A percentile compares a stretch with the other conserved stretches of the same genome.
Conservation (phyloP, 768 basidiomycete species). For the Xanthoconium stramineum region DNA sequence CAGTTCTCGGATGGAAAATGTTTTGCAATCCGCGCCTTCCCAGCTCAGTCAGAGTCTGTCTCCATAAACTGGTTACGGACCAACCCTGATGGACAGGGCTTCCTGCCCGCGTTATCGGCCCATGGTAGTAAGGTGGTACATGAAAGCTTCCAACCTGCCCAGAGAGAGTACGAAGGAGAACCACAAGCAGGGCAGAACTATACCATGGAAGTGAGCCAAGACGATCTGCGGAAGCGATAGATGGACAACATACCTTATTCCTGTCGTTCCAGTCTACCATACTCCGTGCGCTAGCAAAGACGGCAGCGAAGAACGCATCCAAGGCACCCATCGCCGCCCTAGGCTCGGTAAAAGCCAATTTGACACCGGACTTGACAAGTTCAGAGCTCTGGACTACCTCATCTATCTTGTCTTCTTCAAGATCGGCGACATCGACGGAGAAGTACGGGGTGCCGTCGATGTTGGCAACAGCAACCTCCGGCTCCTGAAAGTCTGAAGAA, state of each 20-base stretch:
- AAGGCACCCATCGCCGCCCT: conserved; percentile 54
- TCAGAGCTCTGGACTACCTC: conserved; percentile 39
- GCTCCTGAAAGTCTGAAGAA: conserved; percentile 61
- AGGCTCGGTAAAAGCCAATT: conserved; percentile 63
- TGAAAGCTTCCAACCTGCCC: conserved; percentile 94
- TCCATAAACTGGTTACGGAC: conserved; percentile 21
- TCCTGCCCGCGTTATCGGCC: conserved; percentile 58
- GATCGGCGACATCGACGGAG: conserved; percentile 66
- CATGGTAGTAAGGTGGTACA: conserved; percentile 78
- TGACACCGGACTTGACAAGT: conserved; percentile 35
- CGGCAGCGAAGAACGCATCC: conserved; percentile 61
- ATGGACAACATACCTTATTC: conserved; percentile 58
- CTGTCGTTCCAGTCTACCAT: conserved; percentile 92
- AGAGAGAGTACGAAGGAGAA: conserved; percentile 72
- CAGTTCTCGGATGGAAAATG: conserved; percentile 77
- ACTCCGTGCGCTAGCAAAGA: conserved; percentile 76
- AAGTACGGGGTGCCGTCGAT: conserved; percentile 86
- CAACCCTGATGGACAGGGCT: conserved; percentile 72
- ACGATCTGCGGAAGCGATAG: neutral
- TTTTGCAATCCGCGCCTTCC: conserved; percentile 82
- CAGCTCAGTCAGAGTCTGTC: conserved; percentile 12
- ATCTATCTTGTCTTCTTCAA: conserved; percentile 43
- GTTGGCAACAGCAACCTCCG: conserved; percentile 51
- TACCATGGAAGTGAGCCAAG: neutral
- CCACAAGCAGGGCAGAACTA: conserved; percentile 93